Evolutionary conservation across 2,329 filamentous ascomycete genomes (phyloP), one percentile per base, ranked within the genome.

Genomic region (Volutella citrinella): DNA sequence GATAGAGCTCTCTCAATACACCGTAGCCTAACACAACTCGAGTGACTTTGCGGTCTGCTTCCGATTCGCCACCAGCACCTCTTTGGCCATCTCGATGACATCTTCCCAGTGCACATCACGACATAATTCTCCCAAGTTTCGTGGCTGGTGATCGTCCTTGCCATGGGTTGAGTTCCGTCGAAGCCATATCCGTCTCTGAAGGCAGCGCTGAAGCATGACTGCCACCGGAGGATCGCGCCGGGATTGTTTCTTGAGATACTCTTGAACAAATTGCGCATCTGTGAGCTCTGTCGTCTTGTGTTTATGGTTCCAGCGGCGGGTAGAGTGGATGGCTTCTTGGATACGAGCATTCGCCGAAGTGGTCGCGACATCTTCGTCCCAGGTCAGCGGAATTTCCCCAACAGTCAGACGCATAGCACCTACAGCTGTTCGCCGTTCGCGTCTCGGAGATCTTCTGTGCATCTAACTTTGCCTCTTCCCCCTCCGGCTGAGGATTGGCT

Each of bases 251-350:
- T 44, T 52, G 30, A 65, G 52, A 32, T 65, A 65, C 15, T 46
- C 51, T 12, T 41, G 39, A 17, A 49, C 46, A 30, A 64, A 65
- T 9, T 40, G 34, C 12, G 45, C 47, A 19, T 64, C 61, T n/a
- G 40, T 20, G 24, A 54, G 41, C 17, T 24, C 28, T 3, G 59
- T 64, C 6, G 44, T 53, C 33, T 64, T 64, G 47, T 61, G 58
- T 19, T 64, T 61, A 18, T 49, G 50, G 40, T 65, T 60, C 62
- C 62, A 65, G 23, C 61, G 58, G 25, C 59, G 55, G 10, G 62
- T 65, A 1, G 62, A 65, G 32, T 45, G 46, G 37, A 65, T 52
- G 13, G 59, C 40, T 22, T 65, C 60, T n/a, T 50, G 38, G 27
- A 65, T 57, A 22, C 61, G 61, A 5, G 31, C 30, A 6, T 48